These are phyloP conservation scores for Vitis vinifera DNA, from an alignment of 164 flowering plant genomes.

Conservation along the genomic window DNA sequence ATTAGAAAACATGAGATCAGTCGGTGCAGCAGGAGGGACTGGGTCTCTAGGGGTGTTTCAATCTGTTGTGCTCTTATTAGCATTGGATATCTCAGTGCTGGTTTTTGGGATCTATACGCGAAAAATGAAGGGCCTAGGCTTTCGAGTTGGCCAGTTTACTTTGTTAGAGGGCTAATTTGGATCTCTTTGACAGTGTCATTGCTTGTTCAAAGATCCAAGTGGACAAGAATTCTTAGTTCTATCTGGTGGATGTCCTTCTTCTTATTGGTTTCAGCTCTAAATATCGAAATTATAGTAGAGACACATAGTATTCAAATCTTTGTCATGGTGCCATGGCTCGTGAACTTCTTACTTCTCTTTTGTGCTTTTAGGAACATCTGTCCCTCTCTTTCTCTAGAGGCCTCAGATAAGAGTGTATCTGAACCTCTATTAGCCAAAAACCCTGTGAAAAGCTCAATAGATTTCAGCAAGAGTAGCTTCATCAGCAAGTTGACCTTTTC, in stretches of 20 bases:
- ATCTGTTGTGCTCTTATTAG: conserved; percentile 28
- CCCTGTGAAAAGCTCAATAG: conserved; percentile 9
- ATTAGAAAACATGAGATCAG: conserved; percentile 10
- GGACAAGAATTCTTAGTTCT: conserved; percentile 30
- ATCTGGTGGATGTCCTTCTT: conserved; percentile 70
- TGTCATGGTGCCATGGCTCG: conserved; percentile 50
- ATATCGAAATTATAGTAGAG: conserved; percentile 32
- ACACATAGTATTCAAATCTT: conserved; percentile 21
- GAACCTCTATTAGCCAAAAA: conserved; percentile 47
- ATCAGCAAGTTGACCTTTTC: conserved; percentile 62
- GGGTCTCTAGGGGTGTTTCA: conserved; percentile 25
- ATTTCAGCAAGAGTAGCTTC: conserved; percentile 28
- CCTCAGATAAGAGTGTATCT: conserved; percentile 18
- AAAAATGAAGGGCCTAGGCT: conserved; percentile 9
- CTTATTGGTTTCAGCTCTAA: conserved; percentile 40
- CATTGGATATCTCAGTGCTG: conserved; percentile 29
- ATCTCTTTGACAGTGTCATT: conserved; percentile 46
- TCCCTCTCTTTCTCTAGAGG: conserved; percentile 9
- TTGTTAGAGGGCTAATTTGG: conserved; percentile 59
- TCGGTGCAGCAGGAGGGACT: conserved; percentile 15
- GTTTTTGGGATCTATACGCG: conserved; percentile 26
- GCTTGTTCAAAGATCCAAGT: conserved; percentile 31
- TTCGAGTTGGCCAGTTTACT: conserved; percentile 28
- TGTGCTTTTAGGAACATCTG: conserved; percentile 40
- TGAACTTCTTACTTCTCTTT: conserved; percentile 48